Percentiles rank a stretch among this genome's conserved stretches.
Conservation (phyloP, 2,329 filamentous ascomycete species). For the Beauveria varroae region DNA sequence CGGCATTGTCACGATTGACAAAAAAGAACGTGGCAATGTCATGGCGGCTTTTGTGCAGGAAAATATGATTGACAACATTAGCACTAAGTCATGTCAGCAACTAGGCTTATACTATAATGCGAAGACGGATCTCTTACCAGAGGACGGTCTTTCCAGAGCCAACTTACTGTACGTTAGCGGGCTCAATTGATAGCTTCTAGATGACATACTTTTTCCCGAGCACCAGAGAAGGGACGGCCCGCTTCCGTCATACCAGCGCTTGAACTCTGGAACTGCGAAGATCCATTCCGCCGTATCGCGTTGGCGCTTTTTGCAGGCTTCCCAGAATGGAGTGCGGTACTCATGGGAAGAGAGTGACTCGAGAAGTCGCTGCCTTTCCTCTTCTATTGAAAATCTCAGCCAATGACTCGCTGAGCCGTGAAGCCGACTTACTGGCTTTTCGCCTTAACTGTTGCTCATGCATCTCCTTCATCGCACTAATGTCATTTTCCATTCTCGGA, state of each 20-base stretch:
- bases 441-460: background rate
- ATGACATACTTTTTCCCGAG: background rate
- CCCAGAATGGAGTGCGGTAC: background rate
- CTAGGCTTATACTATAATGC: background rate
- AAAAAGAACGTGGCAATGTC: background rate
- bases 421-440: background rate
- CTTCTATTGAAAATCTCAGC: background rate
- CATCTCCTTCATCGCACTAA: background rate
- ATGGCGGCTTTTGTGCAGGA: background rate
- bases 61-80: background rate
- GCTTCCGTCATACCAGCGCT: background rate
- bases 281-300: background rate
- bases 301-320: background rate
- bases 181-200: background rate
- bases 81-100: background rate
- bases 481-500: background rate
- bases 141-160: background rate
- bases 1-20: background rate
- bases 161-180: background rate
- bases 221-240: background rate
- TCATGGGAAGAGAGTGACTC: background rate
- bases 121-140: background rate
- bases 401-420: too few species aligned
- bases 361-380: background rate
- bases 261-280: background rate